Evolutionary conservation across 1,139 yeast genomes (phyloP).

Genomic region (Geotrichum bryndzae): DNA sequence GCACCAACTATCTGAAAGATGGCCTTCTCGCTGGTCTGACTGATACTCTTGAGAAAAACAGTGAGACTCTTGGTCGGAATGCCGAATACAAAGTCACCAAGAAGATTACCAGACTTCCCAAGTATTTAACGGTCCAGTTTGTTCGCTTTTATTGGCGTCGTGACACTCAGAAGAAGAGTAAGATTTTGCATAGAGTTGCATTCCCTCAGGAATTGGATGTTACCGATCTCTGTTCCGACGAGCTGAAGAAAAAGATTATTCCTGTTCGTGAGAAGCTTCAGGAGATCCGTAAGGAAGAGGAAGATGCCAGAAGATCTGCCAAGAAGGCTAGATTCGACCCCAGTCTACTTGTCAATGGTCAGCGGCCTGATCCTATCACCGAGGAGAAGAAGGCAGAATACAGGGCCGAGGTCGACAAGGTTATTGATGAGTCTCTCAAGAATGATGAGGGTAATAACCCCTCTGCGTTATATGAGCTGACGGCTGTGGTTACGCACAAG

Average conservation of each 20-base stretch:
- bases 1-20: slow-evolving; percentile 82
- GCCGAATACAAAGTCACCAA: slow-evolving; percentile 65
- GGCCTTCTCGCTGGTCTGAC: slow-evolving; percentile 72
- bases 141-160: slow-evolving; percentile 95
- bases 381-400: slow-evolving; percentile 39
- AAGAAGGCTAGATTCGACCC: slow-evolving; percentile 49
- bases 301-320: slow-evolving; percentile 66
- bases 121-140: slow-evolving; percentile 82
- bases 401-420: slow-evolving; percentile 27
- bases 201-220: slow-evolving; percentile 92
- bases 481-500: slow-evolving; percentile 82
- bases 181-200: slow-evolving; percentile 86
- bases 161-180: slow-evolving; percentile 83
- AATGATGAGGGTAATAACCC: slow-evolving; percentile 67
- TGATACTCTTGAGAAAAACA: slow-evolving; percentile 73
- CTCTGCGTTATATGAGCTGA: slow-evolving; percentile 76
- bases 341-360: slow-evolving; percentile 24
- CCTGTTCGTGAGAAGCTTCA: slow-evolving; percentile 73
- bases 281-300: slow-evolving; percentile 67
- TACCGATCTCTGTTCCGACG: slow-evolving; percentile 76
- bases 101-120: slow-evolving; percentile 75
- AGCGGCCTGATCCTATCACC: slow-evolving; percentile 33
- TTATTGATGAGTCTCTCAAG: slow-evolving; percentile 32
- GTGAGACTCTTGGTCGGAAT: slow-evolving; percentile 61
- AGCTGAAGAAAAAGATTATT: slow-evolving; percentile 58